Percentiles rank a stretch among this genome's conserved stretches.
These are phyloP conservation scores for Rhynchospora tenuis DNA, from an alignment of 176 grass and related monocot genomes.

Conservation along the genomic window DNA sequence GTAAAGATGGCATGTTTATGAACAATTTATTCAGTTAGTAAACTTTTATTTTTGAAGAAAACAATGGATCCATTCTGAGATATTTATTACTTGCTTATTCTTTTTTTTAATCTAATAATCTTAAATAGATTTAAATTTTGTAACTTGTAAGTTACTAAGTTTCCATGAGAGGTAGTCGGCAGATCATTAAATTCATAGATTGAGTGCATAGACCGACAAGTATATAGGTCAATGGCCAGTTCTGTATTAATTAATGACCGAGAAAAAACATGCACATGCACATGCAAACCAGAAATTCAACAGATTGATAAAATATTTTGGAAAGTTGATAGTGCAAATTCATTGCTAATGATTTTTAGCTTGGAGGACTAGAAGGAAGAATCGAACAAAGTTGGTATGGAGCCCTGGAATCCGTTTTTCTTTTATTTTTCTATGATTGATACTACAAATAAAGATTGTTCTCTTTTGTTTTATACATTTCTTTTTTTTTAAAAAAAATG, in stretches of 20 bases:
- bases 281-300: not conserved
- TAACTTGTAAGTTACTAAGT: not conserved
- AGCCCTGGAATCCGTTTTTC: not conserved
- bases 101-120: no score
- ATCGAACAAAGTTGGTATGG: not conserved
- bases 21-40: not conserved
- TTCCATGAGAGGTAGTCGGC: not conserved
- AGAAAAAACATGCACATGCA: not conserved
- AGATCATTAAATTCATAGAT: not conserved
- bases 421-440: not conserved
- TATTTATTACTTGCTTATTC: no score
- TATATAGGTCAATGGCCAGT: not conserved
- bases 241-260: not conserved
- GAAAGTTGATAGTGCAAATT: conserved; percentile 1
- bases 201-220: not conserved
- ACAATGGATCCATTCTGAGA: not conserved
- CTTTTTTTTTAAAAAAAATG: not conserved
- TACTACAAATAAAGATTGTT: not conserved
- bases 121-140: no score
- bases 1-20: not conserved
- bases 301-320: not conserved
- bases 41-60: no score
- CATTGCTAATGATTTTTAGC: not conserved
- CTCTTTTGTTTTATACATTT: not conserved
- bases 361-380: not conserved